Conservation (phyloP, 225 moss, liverwort and hornwort species). For the Rhytidiadelphus loreus region DNA sequence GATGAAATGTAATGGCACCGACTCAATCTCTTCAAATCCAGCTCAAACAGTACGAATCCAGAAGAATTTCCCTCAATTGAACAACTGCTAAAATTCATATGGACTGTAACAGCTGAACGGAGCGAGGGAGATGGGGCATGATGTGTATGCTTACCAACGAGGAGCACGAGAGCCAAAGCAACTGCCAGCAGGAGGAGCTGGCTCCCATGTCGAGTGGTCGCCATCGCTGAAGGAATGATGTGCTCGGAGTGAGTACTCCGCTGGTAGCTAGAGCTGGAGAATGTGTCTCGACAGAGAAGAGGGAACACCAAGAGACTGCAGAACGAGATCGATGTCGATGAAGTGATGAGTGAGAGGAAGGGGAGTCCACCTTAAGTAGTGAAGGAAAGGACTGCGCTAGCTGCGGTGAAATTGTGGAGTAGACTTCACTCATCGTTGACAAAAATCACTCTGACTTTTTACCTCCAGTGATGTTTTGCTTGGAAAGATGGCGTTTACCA, state of each 20-base stretch:
- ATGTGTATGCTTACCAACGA: neutral
- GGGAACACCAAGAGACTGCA: neutral
- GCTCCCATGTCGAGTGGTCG: neutral
- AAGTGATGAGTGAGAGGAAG: neutral
- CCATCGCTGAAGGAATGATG: neutral
- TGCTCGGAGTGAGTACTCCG: neutral
- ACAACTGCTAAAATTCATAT: neutral
- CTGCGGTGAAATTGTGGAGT: neutral
- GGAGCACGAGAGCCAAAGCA: neutral
- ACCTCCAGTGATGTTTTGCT: no score
- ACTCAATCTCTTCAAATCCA: neutral
- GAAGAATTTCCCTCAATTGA: neutral
- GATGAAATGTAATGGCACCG: neutral
- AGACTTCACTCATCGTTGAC: neutral
- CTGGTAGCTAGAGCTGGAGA: neutral
- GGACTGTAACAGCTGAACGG: neutral
- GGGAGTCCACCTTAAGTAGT: neutral
- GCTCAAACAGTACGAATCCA: neutral
- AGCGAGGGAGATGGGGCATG: neutral
- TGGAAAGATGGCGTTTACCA: neutral
- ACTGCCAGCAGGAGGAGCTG: neutral
- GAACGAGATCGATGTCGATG: neutral
- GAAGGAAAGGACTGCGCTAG: neutral
- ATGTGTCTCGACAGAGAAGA: neutral
- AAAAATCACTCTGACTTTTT: neutral